These are phyloP conservation scores for Lasiodiplodia citricola DNA, from an alignment of 2,329 filamentous ascomycete genomes.

Conservation along the genomic window DNA sequence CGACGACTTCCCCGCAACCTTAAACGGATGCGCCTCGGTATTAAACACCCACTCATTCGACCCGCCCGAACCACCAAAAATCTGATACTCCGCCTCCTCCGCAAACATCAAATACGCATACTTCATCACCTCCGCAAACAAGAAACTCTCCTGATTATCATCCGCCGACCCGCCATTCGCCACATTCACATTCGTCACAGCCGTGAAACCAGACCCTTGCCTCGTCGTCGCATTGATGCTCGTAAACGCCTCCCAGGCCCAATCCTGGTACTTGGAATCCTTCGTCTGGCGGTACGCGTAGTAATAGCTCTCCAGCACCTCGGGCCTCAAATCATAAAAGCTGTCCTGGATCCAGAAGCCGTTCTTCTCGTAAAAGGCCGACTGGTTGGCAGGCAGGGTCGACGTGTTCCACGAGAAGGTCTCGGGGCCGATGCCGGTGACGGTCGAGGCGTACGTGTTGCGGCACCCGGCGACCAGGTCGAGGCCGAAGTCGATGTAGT, in stretches of 20 bases:
- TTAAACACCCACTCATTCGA: constrained; percentile 66
- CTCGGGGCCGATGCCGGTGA: constrained; percentile 79
- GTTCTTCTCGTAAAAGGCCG: constrained; percentile 65
- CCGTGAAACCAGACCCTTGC: constrained; percentile 70
- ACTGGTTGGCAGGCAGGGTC: constrained; percentile 32
- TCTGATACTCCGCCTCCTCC: constrained; percentile 64
- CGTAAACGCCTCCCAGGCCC: constrained; percentile 80
- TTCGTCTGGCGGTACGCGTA: constrained; percentile 84
- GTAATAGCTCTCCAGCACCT: constrained; percentile 84
- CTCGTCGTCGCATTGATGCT: constrained; percentile 69
- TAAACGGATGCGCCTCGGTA: constrained; percentile 68
- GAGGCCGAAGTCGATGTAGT: constrained; percentile 77
- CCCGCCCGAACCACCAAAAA: constrained; percentile 50
- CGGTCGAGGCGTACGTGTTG: constrained; percentile 71
- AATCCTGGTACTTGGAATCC: constrained; percentile 77
- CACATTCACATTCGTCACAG: constrained; percentile 69
- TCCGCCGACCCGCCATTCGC: constrained; percentile 63
- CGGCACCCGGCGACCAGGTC: constrained; percentile 74
- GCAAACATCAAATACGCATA: constrained; percentile 77
- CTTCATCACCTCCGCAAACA: constrained; percentile 87
- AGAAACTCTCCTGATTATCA: constrained; percentile 85
- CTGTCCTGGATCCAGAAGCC: constrained; percentile 73
- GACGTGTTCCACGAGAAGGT: constrained; percentile 47
- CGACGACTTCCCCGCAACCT: constrained; percentile 42
- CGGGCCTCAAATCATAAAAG: constrained; percentile 74